Evolutionary conservation across 176 grass and related monocot species (phyloP), one percentile per base, ranked within the genome.

Genomic region (Phoenix roebelenii): DNA sequence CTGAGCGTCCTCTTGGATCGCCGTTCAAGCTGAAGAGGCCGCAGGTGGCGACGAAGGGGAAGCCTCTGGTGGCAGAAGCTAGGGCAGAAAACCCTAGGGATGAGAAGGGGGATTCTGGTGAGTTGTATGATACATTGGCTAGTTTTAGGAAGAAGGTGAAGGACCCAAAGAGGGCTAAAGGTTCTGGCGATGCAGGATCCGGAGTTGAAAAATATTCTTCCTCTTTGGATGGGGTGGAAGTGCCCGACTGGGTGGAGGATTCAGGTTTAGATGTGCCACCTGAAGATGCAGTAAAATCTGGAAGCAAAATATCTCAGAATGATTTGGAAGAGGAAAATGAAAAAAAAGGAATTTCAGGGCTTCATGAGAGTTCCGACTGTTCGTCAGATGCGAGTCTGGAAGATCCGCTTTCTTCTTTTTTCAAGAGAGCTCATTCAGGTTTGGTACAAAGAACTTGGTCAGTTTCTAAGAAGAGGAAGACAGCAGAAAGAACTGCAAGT

Each of bases 91-190:
- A 64, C 64, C 58, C 74, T 59, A 69, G 57, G 2, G 35, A 64
- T 26, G 61, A 62, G 54, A 28, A 52, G 39, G 39, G 15, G 4
- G 51, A 49, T 58, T 73, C 58, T 39, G 76, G 81, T 22, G 81
- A 83, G 81, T 89, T 98, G 72, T 77, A 89, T 64, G 84, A 98
- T 59, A 98, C 93, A 70, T 79, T 98, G 77, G 87, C 93, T 49
- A 67, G 52, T 5, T 92, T 98, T 77, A 88, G 48, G 79, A 92
- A 85, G 75, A 98, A 89, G 64, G 39, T 98, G 76, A 92, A 77
- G 79, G 70, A 77, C 52, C 88, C 76, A 51, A 98, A 88, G 81
- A 92, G 66, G 77, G 83, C 26, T 35, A 90, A 84, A 17, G 71
- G 52, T 7, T 29, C 23, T 3, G 29, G 39, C 80, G 71, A 23